These are phyloP conservation scores for Mycena epipterygia DNA, from an alignment of 768 basidiomycete species.

Conservation along the genomic window DNA sequence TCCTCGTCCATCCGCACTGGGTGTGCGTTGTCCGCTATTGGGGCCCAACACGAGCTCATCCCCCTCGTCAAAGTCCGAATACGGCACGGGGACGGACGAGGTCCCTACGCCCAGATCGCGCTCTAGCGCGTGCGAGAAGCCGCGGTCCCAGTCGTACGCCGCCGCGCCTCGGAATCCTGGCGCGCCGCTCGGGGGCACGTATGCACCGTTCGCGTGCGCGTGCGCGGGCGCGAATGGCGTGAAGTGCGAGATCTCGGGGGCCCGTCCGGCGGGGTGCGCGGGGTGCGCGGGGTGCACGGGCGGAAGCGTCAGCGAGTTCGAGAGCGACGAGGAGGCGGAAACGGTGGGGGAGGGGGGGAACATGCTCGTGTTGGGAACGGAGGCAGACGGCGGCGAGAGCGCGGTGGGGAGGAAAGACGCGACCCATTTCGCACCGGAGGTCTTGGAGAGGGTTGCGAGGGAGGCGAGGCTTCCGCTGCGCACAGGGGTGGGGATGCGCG, in stretches of 20 bases:
- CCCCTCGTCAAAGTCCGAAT: conserved; percentile 25
- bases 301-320: conserved; percentile 23
- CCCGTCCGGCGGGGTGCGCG: neutral
- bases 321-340: conserved; percentile 26
- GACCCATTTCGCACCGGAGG: conserved; percentile 36
- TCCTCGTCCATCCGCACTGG: conserved; percentile 25
- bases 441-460: conserved; percentile 30
- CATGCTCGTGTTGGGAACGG: conserved; percentile 26
- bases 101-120: conserved; percentile 50
- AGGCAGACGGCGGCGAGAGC: conserved; percentile 17
- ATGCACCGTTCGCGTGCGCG: conserved; percentile 56
- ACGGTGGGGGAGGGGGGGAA: conserved; percentile 16
- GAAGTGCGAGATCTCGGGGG: conserved; percentile 34
- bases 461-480: conserved; percentile 32
- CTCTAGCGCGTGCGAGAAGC: conserved; percentile 65
- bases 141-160: conserved; percentile 74
- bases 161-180: conserved; percentile 81
- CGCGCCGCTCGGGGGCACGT: conserved; percentile 69
- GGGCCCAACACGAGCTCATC: conserved; percentile 13
- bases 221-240: conserved; percentile 62
- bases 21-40: neutral
- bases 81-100: conserved; percentile 13
- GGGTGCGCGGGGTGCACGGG: conserved; percentile 15
- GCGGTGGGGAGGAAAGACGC: conserved; percentile 33
- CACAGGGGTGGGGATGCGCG: neutral